Percentiles rank a stretch among this genome's conserved stretches.
phyloP scores from a whole-genome alignment of 768 basidiomycete species.

The Boletus sp. region DNA sequence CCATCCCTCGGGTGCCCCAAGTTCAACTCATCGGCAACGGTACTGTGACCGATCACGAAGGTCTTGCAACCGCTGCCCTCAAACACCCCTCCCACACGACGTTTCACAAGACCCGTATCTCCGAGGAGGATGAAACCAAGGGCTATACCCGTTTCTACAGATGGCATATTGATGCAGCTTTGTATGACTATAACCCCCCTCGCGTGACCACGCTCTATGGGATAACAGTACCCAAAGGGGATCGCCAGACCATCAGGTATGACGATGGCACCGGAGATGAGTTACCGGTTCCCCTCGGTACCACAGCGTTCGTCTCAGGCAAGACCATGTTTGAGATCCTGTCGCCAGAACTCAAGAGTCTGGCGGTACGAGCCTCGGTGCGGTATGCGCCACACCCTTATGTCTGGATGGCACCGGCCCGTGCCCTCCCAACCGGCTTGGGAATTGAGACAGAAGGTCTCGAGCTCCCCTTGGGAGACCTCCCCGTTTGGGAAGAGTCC shows the following conservation, averaged over 20 bases:
- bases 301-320: slow-evolving; percentile 81
- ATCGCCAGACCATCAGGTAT: slow-evolving; percentile 62
- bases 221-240: slow-evolving; percentile 65
- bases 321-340: slow-evolving; percentile 82
- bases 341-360: slow-evolving; percentile 65
- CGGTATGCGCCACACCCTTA: slow-evolving; percentile 85
- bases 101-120: slow-evolving; percentile 80
- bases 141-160: slow-evolving; percentile 88
- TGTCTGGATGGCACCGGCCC: slow-evolving; percentile 84
- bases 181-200: slow-evolving; percentile 75
- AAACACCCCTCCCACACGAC: slow-evolving; percentile 84
- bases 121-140: slow-evolving; percentile 66
- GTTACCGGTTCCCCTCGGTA: slow-evolving; percentile 77
- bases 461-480: slow-evolving; percentile 61
- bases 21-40: slow-evolving; percentile 94
- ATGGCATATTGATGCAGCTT: slow-evolving; percentile 90
- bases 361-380: slow-evolving; percentile 74
- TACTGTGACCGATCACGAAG: slow-evolving; percentile 73
- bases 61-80: slow-evolving; percentile 70
- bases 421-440: slow-evolving; percentile 71
- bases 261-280: slow-evolving; percentile 88
- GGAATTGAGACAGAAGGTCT: slow-evolving; percentile 78
- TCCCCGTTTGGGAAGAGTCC: slow-evolving; percentile 80
- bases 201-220: slow-evolving; percentile 85
- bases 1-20: slow-evolving; percentile 82